phyloP scores from a whole-genome alignment of 805 yeast species.

The Diddensiella caesifluorescens region DNA sequence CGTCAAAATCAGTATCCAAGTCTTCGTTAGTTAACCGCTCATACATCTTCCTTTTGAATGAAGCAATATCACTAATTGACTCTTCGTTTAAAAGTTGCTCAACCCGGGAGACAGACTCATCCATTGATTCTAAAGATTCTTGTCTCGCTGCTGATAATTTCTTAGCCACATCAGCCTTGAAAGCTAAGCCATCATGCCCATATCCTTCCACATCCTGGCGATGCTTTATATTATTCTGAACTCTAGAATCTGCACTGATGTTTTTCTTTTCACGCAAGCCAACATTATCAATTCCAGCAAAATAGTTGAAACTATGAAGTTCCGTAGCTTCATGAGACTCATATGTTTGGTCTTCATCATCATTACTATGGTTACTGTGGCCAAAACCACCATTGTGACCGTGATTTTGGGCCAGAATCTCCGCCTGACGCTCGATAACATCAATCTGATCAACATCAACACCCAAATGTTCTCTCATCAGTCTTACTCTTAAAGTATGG shows the following conservation, averaged over 20 bases:
- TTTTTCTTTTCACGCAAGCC: constrained; percentile 83
- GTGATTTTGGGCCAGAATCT: constrained; percentile 15
- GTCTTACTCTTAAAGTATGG: constrained; percentile 77
- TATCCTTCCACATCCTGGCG: constrained; percentile 68
- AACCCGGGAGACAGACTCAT: constrained; percentile 25
- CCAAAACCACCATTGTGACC: no score
- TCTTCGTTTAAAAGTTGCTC: constrained; percentile 37
- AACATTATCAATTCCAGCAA: constrained; percentile 81
- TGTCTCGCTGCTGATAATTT: neutral
- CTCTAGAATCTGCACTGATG: constrained; percentile 75
- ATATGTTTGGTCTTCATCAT: neutral
- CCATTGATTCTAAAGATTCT: neutral
- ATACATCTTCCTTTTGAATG: constrained; percentile 29
- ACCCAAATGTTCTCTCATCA: constrained; percentile 97
- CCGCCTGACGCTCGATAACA: constrained; percentile 68
- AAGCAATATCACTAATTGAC: constrained; percentile 33
- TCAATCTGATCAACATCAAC: constrained; percentile 85
- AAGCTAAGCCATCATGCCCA: constrained; percentile 64
- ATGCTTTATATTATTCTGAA: constrained; percentile 62
- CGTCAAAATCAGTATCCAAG: constrained; percentile 12
- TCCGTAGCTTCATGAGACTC: constrained; percentile 15
- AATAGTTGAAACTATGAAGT: constrained; percentile 61
- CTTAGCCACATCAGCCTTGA: no score
- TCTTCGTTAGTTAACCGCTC: constrained; percentile 2
- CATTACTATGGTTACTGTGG: neutral